Evolutionary conservation across 75 land plant genomes (phyloP).

Genomic region (Pseudotsuga menziesii): DNA sequence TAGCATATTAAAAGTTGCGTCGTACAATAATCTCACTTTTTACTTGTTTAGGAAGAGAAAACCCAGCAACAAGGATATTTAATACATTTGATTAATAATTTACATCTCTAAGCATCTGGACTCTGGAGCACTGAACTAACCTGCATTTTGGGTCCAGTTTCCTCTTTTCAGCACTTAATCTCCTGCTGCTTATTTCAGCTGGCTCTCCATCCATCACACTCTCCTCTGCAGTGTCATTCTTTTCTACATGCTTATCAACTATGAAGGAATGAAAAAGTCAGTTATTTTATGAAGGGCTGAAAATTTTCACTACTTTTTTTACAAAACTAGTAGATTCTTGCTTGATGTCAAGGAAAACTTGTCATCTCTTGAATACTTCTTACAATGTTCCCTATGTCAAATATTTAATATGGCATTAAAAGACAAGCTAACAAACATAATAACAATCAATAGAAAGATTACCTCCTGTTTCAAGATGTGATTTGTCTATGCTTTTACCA

Average conservation of each 20-base stretch:
- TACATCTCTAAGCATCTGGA: neutral
- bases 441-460: neutral
- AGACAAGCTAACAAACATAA: neutral
- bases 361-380: neutral
- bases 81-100: neutral
- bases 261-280: neutral
- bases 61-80: neutral
- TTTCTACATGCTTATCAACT: neutral
- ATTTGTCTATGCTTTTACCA: neutral
- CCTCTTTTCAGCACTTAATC: neutral
- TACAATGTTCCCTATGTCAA: neutral
- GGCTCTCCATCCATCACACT: neutral
- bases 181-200: neutral
- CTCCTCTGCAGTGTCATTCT: neutral
- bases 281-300: neutral
- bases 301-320: slow-evolving; percentile 3
- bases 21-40: neutral
- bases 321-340: neutral
- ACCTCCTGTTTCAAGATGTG: neutral
- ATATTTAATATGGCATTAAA: neutral
- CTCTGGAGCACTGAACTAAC: slow-evolving; percentile 5
- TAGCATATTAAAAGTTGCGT: neutral
- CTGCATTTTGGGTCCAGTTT: slow-evolving; percentile 7
- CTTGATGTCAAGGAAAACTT: neutral
- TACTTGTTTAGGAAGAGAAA: neutral